These are phyloP conservation scores for Filobasidium floriforme DNA, from an alignment of 768 basidiomycete species.

Conservation along the genomic window DNA sequence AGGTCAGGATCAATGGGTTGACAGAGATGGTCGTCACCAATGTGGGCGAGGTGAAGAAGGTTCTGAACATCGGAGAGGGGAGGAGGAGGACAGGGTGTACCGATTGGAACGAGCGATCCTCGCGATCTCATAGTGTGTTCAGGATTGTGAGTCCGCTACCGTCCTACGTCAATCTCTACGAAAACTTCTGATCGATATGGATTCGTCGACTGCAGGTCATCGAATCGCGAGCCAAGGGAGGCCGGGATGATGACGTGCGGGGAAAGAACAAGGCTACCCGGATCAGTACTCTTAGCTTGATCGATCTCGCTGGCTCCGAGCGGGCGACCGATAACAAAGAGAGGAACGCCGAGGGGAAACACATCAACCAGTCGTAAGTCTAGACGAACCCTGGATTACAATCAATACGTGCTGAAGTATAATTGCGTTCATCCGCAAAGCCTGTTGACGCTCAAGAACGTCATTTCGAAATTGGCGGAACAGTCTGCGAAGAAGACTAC, in stretches of 20 bases:
- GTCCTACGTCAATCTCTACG: too few relatives aligned
- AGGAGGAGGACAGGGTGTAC: slow-evolving; percentile 85
- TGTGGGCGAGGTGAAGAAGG: slow-evolving; percentile 73
- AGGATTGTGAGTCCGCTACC: slow-evolving; percentile 56
- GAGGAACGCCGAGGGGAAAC: slow-evolving; percentile 88
- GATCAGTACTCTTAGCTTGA: slow-evolving; percentile 58
- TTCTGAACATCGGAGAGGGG: slow-evolving; percentile 75
- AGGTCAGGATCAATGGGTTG: slow-evolving; percentile 54
- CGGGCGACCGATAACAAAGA: slow-evolving; percentile 93
- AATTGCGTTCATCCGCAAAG: slow-evolving; percentile 45
- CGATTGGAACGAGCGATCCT: slow-evolving; percentile 97
- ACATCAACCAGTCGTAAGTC: slow-evolving; percentile 64
- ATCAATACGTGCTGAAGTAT: background rate
- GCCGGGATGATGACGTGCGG: slow-evolving; percentile 49
- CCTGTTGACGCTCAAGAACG: slow-evolving; percentile 81
- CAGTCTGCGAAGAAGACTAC: slow-evolving; percentile 53
- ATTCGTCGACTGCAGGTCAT: slow-evolving; percentile 47
- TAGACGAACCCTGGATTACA: too few relatives aligned
- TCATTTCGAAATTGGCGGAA: slow-evolving; percentile 85
- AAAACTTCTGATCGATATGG: background rate
- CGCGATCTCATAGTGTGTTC: slow-evolving; percentile 89
- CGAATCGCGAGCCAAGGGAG: slow-evolving; percentile 60
- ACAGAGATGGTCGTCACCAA: slow-evolving; percentile 94
- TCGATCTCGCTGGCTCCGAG: slow-evolving; percentile 94
- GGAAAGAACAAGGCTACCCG: slow-evolving; percentile 32